Evolutionary conservation across 208 protist genomes (phyloP), one percentile per base, ranked within the genome.

Genomic region (Trypanosoma theileri): DNA sequence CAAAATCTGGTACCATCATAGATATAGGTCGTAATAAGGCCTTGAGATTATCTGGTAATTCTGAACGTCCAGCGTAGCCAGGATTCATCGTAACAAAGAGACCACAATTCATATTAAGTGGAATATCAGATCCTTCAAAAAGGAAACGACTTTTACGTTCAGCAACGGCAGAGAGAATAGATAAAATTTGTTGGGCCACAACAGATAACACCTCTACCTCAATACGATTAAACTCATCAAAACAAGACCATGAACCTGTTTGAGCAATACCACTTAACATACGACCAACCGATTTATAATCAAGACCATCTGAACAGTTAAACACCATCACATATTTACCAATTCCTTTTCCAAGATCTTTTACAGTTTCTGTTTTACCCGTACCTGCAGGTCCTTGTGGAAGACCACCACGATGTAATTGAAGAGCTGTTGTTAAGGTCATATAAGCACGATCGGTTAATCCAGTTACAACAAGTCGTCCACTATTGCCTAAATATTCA

Each of bases 1-100:
- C 76, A 57, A 97, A 98, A 82, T 99, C 97, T 9, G 98, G 98
- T 66, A 97, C 92, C 93, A 99, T 99, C 98, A 99, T 99, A 12
- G 98, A 96, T 31, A 99, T 96, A 44, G 98, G 98, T n/a, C 98
- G 89, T 57, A 99, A 90, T 44, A 99, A 79, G 11, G 94, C 93
- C 79, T 99, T 99, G 19, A 99, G 86, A 85, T 99, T 99, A 77
- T 99, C 98, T 8, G 98, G 98, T 42, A 99, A 86, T 81, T 99
- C 97, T 8, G 97, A 97, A 50, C 98, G 94, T 21, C 98, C 98
- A 16, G 98, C 97, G 85, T 99, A 99, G 58, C 98, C 96, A 51
- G 98, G 98, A 80, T 99, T 99, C 98, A 99, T 99, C 17, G 98
- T 99, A 12, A 99, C 96, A 79, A 99, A 99, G 42, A 99, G 92